phyloP scores from a whole-genome alignment of 2,329 filamentous ascomycete species.

The Capronia coronata region DNA sequence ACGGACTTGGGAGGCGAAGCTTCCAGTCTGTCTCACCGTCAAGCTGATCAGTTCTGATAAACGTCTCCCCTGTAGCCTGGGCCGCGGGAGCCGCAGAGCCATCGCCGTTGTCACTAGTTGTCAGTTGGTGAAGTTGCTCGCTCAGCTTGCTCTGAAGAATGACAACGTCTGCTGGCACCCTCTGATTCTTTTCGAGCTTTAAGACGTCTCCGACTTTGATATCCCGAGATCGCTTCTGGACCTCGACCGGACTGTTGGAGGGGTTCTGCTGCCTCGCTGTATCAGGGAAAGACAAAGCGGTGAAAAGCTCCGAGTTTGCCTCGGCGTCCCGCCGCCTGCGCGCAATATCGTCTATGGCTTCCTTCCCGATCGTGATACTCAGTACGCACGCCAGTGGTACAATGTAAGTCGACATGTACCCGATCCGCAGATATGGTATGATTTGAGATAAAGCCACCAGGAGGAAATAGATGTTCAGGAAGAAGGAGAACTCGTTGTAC shows the following conservation, averaged over 20 bases:
- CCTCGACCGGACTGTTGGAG: slow-evolving; percentile 45
- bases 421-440: slow-evolving; percentile 81
- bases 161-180: slow-evolving; percentile 88
- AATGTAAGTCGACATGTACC: slow-evolving; percentile 90
- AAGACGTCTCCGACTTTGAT: slow-evolving; percentile 93
- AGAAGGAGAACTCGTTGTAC: slow-evolving; percentile 99
- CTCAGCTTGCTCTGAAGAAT: slow-evolving; percentile 73
- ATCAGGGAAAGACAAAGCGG: slow-evolving; percentile 59
- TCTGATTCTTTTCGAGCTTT: slow-evolving; percentile 83
- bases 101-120: slow-evolving; percentile 29
- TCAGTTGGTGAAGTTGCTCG: slow-evolving; percentile 41
- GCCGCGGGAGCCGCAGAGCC: slow-evolving; percentile 4
- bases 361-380: slow-evolving; percentile 86
- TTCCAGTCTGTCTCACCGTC: slow-evolving; percentile 99
- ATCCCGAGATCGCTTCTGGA: slow-evolving; percentile 75
- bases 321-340: slow-evolving; percentile 81
- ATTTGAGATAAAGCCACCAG: slow-evolving; percentile 90
- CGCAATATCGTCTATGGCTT: slow-evolving; percentile 88
- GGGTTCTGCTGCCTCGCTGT: slow-evolving; percentile 21
- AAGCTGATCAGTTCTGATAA: slow-evolving; percentile 93
- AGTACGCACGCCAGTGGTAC: slow-evolving; percentile 89
- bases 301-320: slow-evolving; percentile 87
- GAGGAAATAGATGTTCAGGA: slow-evolving; percentile 99
- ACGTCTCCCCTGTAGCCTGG: slow-evolving; percentile 64
- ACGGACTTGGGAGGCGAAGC: slow-evolving; percentile 73